These are phyloP conservation scores for Chlorella variabilis DNA, from an alignment of 163 green algal genomes.

Conservation along the genomic window DNA sequence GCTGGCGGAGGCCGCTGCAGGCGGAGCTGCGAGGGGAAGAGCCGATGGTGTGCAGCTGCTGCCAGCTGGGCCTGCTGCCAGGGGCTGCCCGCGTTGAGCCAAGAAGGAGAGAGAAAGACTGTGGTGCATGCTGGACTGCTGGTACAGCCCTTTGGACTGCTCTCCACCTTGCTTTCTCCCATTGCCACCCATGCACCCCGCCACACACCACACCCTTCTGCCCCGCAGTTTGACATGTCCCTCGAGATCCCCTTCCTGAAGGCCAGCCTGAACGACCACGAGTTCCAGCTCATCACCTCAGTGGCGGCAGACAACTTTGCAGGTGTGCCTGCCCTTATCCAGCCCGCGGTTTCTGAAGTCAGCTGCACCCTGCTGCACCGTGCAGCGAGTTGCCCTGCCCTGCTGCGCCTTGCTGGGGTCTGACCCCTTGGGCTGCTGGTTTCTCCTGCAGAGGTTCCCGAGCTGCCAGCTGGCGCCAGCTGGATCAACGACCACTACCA, in stretches of 20 bases:
- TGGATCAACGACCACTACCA: slow-evolving; percentile 54
- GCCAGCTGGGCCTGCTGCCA: too few relatives aligned
- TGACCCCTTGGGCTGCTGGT: too few relatives aligned
- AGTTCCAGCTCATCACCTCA: slow-evolving; percentile 76
- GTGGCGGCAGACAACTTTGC: slow-evolving; percentile 75
- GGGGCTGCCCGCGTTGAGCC: too few relatives aligned
- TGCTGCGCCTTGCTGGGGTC: too few relatives aligned
- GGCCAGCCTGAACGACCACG: slow-evolving; percentile 66
- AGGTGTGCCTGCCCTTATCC: background rate
- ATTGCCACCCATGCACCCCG: too few relatives aligned
- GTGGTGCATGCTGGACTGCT: background rate
- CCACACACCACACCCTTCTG: too few relatives aligned
- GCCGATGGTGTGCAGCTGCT: slow-evolving; percentile 21
- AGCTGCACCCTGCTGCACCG: too few relatives aligned
- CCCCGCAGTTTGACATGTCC: slow-evolving; percentile 61
- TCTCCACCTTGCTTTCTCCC: slow-evolving; percentile 13
- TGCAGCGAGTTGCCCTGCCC: too few relatives aligned
- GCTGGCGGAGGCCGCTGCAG: slow-evolving; percentile 43
- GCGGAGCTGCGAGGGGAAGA: slow-evolving; percentile 20
- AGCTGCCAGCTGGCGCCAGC: slow-evolving; percentile 45
- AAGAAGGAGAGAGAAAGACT: too few relatives aligned
- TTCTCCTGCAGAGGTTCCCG: slow-evolving; percentile 56
- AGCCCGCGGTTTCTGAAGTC: too few relatives aligned
- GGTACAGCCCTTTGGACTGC: background rate
- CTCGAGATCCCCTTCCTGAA: slow-evolving; percentile 72